Percentiles rank a stretch among this genome's conserved stretches.
Conservation (phyloP, 1,139 yeast genomes). For the Yamadazyma diddensiae region DNA sequence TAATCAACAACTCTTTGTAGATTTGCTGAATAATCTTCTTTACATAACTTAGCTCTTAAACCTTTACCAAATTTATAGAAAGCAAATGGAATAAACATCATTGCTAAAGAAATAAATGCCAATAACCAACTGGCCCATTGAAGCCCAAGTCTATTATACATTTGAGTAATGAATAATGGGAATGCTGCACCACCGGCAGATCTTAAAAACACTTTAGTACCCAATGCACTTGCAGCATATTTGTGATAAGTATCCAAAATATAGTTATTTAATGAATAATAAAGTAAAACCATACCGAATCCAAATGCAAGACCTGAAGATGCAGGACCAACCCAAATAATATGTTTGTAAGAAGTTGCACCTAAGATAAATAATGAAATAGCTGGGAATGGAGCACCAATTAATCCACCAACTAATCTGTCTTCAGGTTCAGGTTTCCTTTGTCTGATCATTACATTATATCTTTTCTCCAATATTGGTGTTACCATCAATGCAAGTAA, state of each 20-base stretch:
- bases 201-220: constrained; percentile 86
- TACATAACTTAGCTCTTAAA: constrained; percentile 64
- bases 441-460: constrained; percentile 47
- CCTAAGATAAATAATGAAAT: constrained; percentile 84
- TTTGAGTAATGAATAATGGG: constrained; percentile 83
- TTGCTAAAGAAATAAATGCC: constrained; percentile 80
- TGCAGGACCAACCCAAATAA: constrained; percentile 94
- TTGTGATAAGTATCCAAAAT: constrained; percentile 84
- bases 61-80: constrained; percentile 69
- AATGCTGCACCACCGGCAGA: constrained; percentile 88
- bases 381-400: constrained; percentile 89
- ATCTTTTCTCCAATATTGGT: constrained; percentile 64
- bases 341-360: constrained; percentile 75
- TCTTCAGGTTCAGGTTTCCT: constrained; percentile 84
- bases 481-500: constrained; percentile 67
- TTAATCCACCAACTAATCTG: constrained; percentile 81
- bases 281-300: constrained; percentile 86
- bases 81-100: constrained; percentile 78
- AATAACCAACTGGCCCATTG: constrained; percentile 84
- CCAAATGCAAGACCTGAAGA: constrained; percentile 88
- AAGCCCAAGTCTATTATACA: constrained; percentile 71
- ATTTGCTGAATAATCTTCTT: constrained; percentile 53
- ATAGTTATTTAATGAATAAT: constrained; percentile 83
- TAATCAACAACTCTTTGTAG: constrained; percentile 8
- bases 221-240: constrained; percentile 87